Evolutionary conservation across 305 asterid species (phyloP), one percentile per base, ranked within the genome.

Genomic region (Vinca major): DNA sequence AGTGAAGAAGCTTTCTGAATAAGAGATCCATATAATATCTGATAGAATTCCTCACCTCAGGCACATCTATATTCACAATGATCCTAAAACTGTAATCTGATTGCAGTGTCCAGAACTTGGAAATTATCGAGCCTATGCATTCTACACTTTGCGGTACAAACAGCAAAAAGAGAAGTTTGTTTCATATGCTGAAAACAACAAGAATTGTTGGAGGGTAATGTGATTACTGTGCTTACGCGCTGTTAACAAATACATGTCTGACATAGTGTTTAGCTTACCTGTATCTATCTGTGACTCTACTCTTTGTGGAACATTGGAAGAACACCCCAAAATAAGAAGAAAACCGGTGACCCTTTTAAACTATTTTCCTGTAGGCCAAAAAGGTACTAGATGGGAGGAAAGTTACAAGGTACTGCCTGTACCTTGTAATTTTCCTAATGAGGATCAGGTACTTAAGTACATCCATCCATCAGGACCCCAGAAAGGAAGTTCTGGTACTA

Each of bases 101-200:
- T 85, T 68, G 68, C 95, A 93, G 99, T 68, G 95, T 93, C 70
- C 96, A 87, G 77, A 93, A 93, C 84, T 82, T 93, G 88, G 99
- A 90, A 83, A 86, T 93, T 68, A 89, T 90, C 66, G 99, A 93
- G 81, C 88, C 97, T 56, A 85, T 86, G 87, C 95, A 90, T 77
- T 77, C 90, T 55, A 76, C 85, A 74, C 94, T 90, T 73, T 75
- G 82, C 83, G 96, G 95, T 8, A 81, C 95, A 68, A 87, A 73
- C 84, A 84, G 53, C 85, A 90, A 86, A 77, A 93, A 93, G 84
- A 85, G 88, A 84, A 90, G 99, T 74, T 80, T 93, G 73, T 93
- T 92, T 83, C 96, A 87, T 77, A 86, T 88, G 97, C 96, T 92
- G 80, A 90, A 87, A 88, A 86, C 96, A 65, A 93, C 97, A 64